These are phyloP conservation scores for Aurinia saxatilis DNA, from an alignment of 345 rosid genomes.

Conservation along the genomic window DNA sequence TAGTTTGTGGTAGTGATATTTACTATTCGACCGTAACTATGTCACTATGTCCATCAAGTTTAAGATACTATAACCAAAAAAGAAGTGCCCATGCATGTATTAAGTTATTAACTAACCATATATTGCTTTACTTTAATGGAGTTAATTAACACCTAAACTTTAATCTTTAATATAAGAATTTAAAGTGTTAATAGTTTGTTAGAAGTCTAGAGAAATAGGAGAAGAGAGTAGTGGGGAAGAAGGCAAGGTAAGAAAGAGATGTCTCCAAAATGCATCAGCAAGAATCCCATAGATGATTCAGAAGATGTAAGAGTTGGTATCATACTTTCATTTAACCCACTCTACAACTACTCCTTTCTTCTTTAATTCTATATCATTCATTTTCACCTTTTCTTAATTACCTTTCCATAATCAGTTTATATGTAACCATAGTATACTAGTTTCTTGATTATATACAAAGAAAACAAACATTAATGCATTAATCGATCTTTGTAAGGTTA, in stretches of 20 bases:
- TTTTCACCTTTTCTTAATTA: conserved; percentile 4
- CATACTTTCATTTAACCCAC: conserved; percentile 13
- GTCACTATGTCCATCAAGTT: neutral
- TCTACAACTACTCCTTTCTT: conserved; percentile 14
- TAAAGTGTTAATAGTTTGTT: neutral
- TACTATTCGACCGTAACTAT: no score
- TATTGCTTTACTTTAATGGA: neutral
- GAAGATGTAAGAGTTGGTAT: conserved; percentile 23
- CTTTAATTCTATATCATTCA: neutral
- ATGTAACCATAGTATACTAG: no score
- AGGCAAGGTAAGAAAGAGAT: conserved; percentile 19
- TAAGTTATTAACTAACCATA: neutral
- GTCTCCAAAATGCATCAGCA: conserved; percentile 25
- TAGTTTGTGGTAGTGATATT: no score
- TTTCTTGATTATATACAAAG: no score
- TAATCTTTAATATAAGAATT: no score
- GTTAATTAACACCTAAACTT: neutral
- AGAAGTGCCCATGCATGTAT: neutral
- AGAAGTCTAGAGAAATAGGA: neutral
- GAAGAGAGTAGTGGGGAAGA: conserved; percentile 7
- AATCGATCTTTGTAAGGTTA: no score
- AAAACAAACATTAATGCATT: no score
- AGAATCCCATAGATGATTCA: conserved; percentile 26
- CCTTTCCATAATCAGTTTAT: no score
- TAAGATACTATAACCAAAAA: neutral